A percentile compares a stretch with the other conserved stretches of the same genome.
phyloP scores from a whole-genome alignment of 2,329 filamentous ascomycete species.

The Tolypocladium album region DNA sequence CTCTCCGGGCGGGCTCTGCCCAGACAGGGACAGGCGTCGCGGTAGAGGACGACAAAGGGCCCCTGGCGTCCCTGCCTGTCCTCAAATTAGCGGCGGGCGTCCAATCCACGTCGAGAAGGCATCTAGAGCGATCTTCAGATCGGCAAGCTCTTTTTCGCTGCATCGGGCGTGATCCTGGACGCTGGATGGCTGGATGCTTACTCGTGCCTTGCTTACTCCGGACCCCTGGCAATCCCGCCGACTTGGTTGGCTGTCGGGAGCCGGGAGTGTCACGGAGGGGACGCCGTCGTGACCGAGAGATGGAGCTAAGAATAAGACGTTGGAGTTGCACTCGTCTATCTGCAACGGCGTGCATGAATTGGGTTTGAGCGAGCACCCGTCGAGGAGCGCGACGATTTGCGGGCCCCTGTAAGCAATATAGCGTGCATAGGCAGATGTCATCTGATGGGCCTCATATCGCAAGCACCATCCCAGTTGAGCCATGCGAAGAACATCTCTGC shows the following conservation, averaged over 20 bases:
- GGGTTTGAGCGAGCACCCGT: neutral
- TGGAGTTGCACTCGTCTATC: neutral
- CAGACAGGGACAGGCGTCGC: too few relatives aligned
- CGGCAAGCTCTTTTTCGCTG: neutral
- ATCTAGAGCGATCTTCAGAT: neutral
- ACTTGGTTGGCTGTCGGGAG: neutral
- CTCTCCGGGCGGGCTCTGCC: neutral
- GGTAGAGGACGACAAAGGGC: neutral
- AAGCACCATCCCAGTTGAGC: neutral
- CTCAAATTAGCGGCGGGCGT: neutral
- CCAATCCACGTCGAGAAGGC: neutral
- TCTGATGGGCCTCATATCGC: neutral
- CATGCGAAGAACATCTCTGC: neutral
- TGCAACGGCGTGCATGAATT: neutral
- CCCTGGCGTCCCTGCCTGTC: neutral
- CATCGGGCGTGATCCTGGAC: neutral
- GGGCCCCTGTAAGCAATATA: neutral
- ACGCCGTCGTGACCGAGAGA: neutral
- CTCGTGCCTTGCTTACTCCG: neutral
- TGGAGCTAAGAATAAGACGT: neutral
- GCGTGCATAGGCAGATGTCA: neutral
- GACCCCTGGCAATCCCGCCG: neutral
- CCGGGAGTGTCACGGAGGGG: neutral
- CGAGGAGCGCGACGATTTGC: neutral
- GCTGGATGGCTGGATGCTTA: neutral